These are phyloP conservation scores for Boletus reticulatus DNA, from an alignment of 768 basidiomycete species.

Conservation along the genomic window DNA sequence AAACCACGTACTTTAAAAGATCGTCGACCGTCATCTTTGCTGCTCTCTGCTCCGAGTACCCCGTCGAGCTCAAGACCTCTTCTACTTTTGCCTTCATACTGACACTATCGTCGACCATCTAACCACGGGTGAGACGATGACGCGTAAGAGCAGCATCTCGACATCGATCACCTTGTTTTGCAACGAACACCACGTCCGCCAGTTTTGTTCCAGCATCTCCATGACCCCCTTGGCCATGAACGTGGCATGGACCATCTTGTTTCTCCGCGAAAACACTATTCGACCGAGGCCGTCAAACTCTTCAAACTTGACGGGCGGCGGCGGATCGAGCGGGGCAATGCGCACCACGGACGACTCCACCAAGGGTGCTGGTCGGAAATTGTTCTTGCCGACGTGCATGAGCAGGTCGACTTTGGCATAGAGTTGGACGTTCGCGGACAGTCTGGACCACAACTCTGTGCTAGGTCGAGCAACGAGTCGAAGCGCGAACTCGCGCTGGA, in stretches of 20 bases:
- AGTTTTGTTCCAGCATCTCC: slow-evolving; percentile 92
- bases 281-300: slow-evolving; percentile 96
- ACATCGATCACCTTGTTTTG: slow-evolving; percentile 53
- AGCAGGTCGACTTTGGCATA: slow-evolving; percentile 96
- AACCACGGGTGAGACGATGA: neutral
- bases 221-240: slow-evolving; percentile 94
- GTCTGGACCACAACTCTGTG: slow-evolving; percentile 85
- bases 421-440: slow-evolving; percentile 96
- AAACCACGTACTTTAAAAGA: slow-evolving; percentile 68
- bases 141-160: neutral
- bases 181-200: slow-evolving; percentile 87
- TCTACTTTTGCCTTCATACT: slow-evolving; percentile 73
- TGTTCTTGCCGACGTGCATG: slow-evolving; percentile 95
- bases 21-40: slow-evolving; percentile 95
- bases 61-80: slow-evolving; percentile 66
- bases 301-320: slow-evolving; percentile 92
- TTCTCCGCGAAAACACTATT: slow-evolving; percentile 85
- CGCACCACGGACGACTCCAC: slow-evolving; percentile 94
- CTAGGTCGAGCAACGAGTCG: slow-evolving; percentile 86
- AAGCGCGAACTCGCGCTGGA: slow-evolving; percentile 97
- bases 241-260: slow-evolving; percentile 86
- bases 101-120: slow-evolving; percentile 71
- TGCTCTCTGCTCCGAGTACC: slow-evolving; percentile 73
- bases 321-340: slow-evolving; percentile 89
- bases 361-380: slow-evolving; percentile 93